phyloP scores from a whole-genome alignment of 768 basidiomycete species.

The Amanita pseudoporphyria region DNA sequence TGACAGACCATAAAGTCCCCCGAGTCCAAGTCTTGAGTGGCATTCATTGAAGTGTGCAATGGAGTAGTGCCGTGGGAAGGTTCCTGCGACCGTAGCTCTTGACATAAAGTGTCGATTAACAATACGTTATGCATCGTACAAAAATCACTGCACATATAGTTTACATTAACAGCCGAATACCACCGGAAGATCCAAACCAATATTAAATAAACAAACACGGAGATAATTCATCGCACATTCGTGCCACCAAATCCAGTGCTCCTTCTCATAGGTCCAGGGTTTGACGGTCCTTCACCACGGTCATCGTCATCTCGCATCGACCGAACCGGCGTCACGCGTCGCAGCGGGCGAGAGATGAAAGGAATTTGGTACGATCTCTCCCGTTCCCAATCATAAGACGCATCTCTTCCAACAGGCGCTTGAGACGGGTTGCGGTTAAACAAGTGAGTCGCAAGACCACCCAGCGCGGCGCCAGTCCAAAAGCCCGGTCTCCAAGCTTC shows the following conservation, averaged over 20 bases:
- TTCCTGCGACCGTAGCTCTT: no score
- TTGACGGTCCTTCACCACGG: slow-evolving; percentile 61
- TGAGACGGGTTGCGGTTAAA: slow-evolving; percentile 19
- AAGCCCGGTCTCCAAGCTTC: slow-evolving; percentile 62
- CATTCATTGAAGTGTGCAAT: neutral
- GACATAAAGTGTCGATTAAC: no score
- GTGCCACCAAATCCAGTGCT: slow-evolving; percentile 81
- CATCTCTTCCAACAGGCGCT: slow-evolving; percentile 17
- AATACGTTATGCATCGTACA: no score
- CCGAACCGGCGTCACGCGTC: slow-evolving; percentile 14
- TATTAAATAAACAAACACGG: neutral
- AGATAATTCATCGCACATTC: slow-evolving; percentile 41
- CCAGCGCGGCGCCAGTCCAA: slow-evolving; percentile 75
- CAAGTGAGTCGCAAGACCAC: slow-evolving; percentile 55
- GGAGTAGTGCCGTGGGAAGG: no score
- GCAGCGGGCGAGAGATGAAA: slow-evolving; percentile 12
- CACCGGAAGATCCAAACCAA: neutral
- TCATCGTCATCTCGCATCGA: slow-evolving; percentile 32
- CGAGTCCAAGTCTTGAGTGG: neutral
- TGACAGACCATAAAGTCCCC: slow-evolving; percentile 2
- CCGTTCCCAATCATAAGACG: slow-evolving; percentile 55
- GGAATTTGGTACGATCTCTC: slow-evolving; percentile 8
- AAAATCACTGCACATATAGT: no score
- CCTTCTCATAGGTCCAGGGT: slow-evolving; percentile 59
- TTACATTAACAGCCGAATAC: no score